These are phyloP conservation scores for Neoboletus subvelutipes DNA, from an alignment of 768 basidiomycete genomes.

Conservation along the genomic window DNA sequence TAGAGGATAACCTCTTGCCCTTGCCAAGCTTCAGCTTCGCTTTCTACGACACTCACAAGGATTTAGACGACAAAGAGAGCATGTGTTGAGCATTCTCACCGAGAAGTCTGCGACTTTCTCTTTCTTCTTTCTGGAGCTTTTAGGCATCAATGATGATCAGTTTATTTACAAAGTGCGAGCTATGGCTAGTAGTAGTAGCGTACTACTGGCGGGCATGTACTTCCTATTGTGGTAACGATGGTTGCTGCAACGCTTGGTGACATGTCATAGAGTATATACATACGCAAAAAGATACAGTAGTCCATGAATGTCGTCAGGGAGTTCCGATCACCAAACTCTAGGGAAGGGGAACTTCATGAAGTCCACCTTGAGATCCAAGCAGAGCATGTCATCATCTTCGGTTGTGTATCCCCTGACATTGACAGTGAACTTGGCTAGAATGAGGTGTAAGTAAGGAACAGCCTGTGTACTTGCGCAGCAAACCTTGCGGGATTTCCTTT, in stretches of 20 bases:
- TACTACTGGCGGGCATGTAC: not conserved
- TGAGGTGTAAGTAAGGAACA: conserved; percentile 3
- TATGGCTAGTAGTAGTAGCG: no score
- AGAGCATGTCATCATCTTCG: conserved; percentile 74
- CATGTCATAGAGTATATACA: not conserved
- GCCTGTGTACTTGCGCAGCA: conserved; percentile 11
- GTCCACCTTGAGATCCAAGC: conserved; percentile 76
- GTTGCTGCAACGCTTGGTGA: not conserved
- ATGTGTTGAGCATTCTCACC: conserved; percentile 38
- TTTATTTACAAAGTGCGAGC: not conserved
- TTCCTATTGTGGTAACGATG: conserved; percentile 12
- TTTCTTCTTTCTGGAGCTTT: conserved; percentile 82
- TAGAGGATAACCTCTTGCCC: conserved; percentile 76
- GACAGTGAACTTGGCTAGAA: conserved; percentile 80
- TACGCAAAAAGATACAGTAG: conserved; percentile 4
- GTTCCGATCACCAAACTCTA: conserved; percentile 26
- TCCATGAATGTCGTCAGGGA: not conserved
- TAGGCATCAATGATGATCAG: conserved; percentile 63
- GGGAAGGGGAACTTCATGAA: conserved; percentile 52
- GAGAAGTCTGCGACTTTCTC: conserved; percentile 87
- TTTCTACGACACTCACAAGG: conserved; percentile 56
- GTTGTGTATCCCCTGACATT: conserved; percentile 65
- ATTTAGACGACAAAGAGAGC: conserved; percentile 1
- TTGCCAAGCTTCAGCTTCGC: conserved; percentile 96
- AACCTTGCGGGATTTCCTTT: conserved; percentile 85